Base-by-base conservation (phyloP, 1,139 yeast species). In the Yamadazyma songkhlaensis region DNA sequence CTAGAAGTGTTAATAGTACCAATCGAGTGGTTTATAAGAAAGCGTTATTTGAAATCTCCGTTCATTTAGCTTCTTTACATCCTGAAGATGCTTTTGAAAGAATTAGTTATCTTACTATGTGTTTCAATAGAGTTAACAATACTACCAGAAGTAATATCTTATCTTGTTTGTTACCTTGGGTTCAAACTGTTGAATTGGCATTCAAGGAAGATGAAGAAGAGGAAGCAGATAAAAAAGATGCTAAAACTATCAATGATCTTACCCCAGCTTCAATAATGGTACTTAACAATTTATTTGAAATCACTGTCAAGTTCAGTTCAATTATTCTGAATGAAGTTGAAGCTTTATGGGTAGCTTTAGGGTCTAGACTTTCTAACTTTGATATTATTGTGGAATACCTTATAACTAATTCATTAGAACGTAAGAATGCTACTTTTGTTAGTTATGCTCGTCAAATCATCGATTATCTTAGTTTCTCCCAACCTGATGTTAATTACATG, bases 341-440 rank as follows among this genome's bases (percentile, higher is more conserved):
- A 55, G 95, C 95, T 0, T 61, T 92, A 27, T 94, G 99, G 99
- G 88, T 86, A 3, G 94, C 97, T 0, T 67, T 92, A 27, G 96
- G 95, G 2, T 79, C 79, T 38, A 75, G 77, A 27, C 72, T 80
- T 9, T 73, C 71, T 9, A 90, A 92, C 51, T 82, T 84, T 26
- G 81, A 81, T 40, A 79, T 78, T 7, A 84, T 89, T 13, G 61
- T 87, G 50, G 86, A 82, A 33, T 92, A 79, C 51, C 67, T 89
- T 28, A 69, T 88, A 35, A 72, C 70, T 24, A 79, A 81, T 32
- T 83, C 96, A 31, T 66, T 90, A 39, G 81, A 81, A 32, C 71
- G 84, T 38, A 78, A 86, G 44, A 87, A 83, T 48, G 78, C 94
- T 0, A 62, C 69, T 1, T 85, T 90, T 60, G 92, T 92, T 25